A percentile compares a stretch with the other conserved stretches of the same genome.
Evolutionary conservation across 352 stramenopile genomes (phyloP).

Genomic region (Globisporangium apiculatum): DNA sequence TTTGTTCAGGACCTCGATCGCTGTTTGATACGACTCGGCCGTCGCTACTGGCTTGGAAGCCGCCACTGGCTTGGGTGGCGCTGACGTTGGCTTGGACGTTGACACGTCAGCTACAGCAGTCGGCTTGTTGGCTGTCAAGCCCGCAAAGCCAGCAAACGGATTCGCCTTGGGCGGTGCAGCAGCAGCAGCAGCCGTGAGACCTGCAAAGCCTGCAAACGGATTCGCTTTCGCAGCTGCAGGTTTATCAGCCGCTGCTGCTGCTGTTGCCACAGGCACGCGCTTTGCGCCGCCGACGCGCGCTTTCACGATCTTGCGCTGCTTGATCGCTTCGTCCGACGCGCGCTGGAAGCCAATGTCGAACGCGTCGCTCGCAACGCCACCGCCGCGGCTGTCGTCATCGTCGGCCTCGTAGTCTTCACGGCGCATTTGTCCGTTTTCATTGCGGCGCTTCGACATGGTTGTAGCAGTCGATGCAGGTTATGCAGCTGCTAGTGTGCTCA

Average conservation of each 20-base stretch:
- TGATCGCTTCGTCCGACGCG: slow-evolving; percentile 58
- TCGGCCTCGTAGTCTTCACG: slow-evolving; percentile 77
- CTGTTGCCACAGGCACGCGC: slow-evolving; percentile 10
- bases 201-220: slow-evolving; percentile 42
- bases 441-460: slow-evolving; percentile 78
- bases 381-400: slow-evolving; percentile 19
- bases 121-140: slow-evolving; percentile 25
- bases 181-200: slow-evolving; percentile 21
- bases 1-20: slow-evolving; percentile 80
- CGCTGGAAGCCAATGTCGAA: slow-evolving; percentile 64
- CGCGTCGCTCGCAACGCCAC: slow-evolving; percentile 29
- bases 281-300: slow-evolving; percentile 29
- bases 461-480: too few relatives aligned
- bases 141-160: slow-evolving; percentile 60
- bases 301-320: slow-evolving; percentile 77
- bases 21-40: slow-evolving; percentile 50
- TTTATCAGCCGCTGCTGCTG: background rate
- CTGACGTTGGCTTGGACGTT: background rate
- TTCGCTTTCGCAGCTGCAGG: slow-evolving; percentile 16
- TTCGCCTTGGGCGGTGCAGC: slow-evolving; percentile 24
- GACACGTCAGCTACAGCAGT: background rate
- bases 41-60: background rate
- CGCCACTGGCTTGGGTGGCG: background rate
- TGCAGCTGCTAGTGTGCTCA: too few relatives aligned
- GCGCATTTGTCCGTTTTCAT: slow-evolving; percentile 80